phyloP scores from a whole-genome alignment of 2,329 filamentous ascomycete species.

The Gyromitra esculenta region DNA sequence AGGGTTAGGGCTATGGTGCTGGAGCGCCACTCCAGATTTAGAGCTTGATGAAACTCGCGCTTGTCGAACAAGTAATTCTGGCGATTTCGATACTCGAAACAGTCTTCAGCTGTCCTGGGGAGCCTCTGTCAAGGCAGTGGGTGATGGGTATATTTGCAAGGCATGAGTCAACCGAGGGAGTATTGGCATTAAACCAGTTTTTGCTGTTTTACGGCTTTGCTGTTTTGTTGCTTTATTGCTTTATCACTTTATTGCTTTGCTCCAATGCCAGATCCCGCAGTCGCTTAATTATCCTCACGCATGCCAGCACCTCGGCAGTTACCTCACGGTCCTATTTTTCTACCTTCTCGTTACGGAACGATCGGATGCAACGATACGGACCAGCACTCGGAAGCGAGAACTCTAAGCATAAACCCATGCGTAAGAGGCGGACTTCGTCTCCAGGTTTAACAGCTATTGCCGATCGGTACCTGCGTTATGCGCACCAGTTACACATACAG shows the following conservation, averaged over 20 bases:
- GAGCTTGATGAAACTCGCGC: background rate
- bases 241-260: background rate
- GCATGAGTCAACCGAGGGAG: background rate
- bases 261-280: background rate
- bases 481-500: background rate
- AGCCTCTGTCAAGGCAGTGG: no score
- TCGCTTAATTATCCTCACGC: background rate
- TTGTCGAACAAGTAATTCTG: background rate
- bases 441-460: background rate
- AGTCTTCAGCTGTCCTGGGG: background rate
- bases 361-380: background rate
- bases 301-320: background rate
- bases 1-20: background rate
- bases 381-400: conserved; percentile 9
- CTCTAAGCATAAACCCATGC: background rate
- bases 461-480: conserved; percentile 14
- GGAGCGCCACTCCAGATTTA: background rate
- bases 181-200: background rate
- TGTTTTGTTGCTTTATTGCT: background rate
- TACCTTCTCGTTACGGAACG: background rate
- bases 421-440: background rate
- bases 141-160: background rate
- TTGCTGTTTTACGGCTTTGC: background rate
- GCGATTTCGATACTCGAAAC: background rate
- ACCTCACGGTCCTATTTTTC: background rate